phyloP scores from a whole-genome alignment of 352 stramenopile species.

The Pythium vanterpoolii region DNA sequence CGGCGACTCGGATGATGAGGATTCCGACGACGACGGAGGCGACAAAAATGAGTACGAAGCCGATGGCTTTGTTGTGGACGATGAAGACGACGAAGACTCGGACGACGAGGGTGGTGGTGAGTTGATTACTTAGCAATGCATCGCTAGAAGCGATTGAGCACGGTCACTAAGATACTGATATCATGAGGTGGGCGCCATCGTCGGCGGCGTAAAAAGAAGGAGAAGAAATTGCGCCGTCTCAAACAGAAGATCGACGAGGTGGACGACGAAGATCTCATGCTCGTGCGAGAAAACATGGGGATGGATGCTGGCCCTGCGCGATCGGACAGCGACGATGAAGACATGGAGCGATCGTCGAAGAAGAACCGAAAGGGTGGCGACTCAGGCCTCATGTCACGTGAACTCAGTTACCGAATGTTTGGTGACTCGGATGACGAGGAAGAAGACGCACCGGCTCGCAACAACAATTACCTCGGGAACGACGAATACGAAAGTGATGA shows the following conservation, averaged over 20 bases:
- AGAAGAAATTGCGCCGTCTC: conserved; percentile 83
- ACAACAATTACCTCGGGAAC: conserved; percentile 81
- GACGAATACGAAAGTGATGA: conserved; percentile 89
- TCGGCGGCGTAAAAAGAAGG: conserved; percentile 78
- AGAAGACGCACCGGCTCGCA: conserved; percentile 63
- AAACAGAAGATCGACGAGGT: conserved; percentile 88
- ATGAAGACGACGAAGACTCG: conserved; percentile 72
- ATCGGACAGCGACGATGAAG: conserved; percentile 76
- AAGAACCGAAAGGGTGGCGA: conserved; percentile 75
- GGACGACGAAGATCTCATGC: conserved; percentile 85
- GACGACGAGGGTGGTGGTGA: conserved; percentile 64
- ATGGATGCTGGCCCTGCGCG: conserved; percentile 74
- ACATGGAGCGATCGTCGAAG: conserved; percentile 56
- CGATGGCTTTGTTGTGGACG: conserved; percentile 86
- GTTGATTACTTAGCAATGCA: conserved; percentile 11
- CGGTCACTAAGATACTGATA: conserved; percentile 16
- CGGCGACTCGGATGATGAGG: conserved; percentile 60
- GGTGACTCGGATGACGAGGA: conserved; percentile 88
- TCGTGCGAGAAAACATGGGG: conserved; percentile 88
- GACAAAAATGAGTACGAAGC: conserved; percentile 89
- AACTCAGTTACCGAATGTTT: conserved; percentile 88
- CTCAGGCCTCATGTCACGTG: conserved; percentile 81
- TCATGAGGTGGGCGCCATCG: conserved; percentile 49
- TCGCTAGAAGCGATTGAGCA: conserved; percentile 1
- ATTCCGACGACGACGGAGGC: conserved; percentile 78